A percentile compares a stretch with the other conserved stretches of the same genome.
Evolutionary conservation across 495 filamentous ascomycete species (phyloP).

Genomic region (Chaetomium cochliodes): DNA sequence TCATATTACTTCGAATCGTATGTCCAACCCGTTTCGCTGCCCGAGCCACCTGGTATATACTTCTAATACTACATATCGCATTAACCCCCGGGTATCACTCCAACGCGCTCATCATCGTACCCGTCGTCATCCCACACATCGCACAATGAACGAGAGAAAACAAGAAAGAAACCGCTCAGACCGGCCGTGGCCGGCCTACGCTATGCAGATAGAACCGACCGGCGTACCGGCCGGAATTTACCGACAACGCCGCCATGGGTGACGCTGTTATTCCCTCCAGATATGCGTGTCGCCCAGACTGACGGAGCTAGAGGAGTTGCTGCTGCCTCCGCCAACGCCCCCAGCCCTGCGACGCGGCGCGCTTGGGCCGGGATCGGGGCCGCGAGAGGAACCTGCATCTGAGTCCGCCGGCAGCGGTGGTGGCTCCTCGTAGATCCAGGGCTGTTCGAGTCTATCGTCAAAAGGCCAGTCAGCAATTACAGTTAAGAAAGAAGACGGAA

Average conservation of each 20-base stretch:
- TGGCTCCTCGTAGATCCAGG: slow-evolving; percentile 54
- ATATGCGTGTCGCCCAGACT: slow-evolving; percentile 59
- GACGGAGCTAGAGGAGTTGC: slow-evolving; percentile 42
- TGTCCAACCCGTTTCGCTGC: neutral
- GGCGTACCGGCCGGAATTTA: too few species aligned
- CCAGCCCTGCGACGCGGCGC: neutral
- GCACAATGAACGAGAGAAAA: neutral
- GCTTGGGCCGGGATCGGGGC: neutral
- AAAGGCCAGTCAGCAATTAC: neutral
- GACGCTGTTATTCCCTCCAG: slow-evolving; percentile 42
- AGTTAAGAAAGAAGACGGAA: neutral
- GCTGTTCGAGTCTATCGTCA: slow-evolving; percentile 44
- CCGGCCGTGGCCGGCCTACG: neutral
- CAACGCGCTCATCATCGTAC: neutral
- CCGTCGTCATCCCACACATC: neutral
- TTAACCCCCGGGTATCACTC: neutral
- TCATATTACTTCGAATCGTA: neutral
- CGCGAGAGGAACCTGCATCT: neutral
- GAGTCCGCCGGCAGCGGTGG: slow-evolving; percentile 36
- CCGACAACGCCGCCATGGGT: neutral
- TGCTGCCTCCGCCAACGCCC: slow-evolving; percentile 13
- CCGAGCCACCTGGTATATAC: neutral
- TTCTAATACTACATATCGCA: neutral
- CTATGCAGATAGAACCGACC: neutral
- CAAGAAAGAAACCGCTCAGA: neutral